Evolutionary conservation across 2,329 filamentous ascomycete species (phyloP).

Genomic region (Xenosphaeropsis pyriputrescens): DNA sequence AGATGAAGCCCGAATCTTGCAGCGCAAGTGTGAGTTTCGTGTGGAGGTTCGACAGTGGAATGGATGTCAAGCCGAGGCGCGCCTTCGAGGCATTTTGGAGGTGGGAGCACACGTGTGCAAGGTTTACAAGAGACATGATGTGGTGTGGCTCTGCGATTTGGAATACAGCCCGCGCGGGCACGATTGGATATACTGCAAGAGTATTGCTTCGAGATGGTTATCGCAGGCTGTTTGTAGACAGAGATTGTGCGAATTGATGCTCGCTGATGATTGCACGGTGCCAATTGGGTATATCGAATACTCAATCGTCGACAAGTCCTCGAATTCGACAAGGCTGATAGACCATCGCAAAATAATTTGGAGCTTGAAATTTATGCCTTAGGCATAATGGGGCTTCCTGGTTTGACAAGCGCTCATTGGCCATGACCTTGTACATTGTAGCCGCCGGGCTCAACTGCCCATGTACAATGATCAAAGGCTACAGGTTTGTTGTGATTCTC

Average conservation of each 20-base stretch:
- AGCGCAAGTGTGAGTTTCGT: slow-evolving; percentile 47
- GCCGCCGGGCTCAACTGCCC: slow-evolving; percentile 2
- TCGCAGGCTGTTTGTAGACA: no score
- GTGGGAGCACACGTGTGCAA: slow-evolving; percentile 58
- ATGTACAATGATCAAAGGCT: no score
- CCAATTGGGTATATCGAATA: no score
- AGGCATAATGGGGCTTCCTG: not conserved
- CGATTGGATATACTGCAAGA: not conserved
- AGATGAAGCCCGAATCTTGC: slow-evolving; percentile 55
- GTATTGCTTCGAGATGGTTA: no score
- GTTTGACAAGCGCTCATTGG: not conserved
- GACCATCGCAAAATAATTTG: not conserved
- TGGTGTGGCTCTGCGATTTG: slow-evolving; percentile 1
- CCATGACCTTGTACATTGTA: not conserved
- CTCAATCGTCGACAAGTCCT: no score
- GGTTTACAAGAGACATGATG: slow-evolving; percentile 56
- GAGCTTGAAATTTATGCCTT: not conserved
- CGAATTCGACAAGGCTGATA: no score
- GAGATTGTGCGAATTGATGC: no score
- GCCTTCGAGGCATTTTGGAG: slow-evolving; percentile 60
- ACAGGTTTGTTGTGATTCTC: no score
- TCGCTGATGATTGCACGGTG: no score
- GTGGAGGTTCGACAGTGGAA: slow-evolving; percentile 52
- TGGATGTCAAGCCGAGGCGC: slow-evolving; percentile 52
- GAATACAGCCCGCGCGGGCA: slow-evolving; percentile 11